Evolutionary conservation across 257 asterid genomes (phyloP), one percentile per base, ranked within the genome.

Genomic region (Euphrasia confusa): DNA sequence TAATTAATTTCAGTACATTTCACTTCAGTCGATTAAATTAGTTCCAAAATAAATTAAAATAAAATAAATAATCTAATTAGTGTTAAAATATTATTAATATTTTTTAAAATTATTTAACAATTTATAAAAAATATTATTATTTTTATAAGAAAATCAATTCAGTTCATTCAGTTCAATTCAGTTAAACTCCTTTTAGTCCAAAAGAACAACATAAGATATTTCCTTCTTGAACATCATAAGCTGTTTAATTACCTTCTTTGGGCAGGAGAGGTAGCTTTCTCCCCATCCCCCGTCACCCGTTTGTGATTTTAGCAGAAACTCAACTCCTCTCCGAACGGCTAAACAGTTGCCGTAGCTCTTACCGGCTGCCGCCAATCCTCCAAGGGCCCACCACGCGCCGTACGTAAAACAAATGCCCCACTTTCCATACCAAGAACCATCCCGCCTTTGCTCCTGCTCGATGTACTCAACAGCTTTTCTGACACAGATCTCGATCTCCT

Each of bases 331-430:
- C 10, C 83, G 75, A 15, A 89, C 67, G 10, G 87, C 70, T 18
- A 65, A 60, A 47, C 88, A 79, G 26, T 80, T 80, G 21, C 57
- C 28, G 58, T 79, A 83, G 17, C 74, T 81, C 67, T 68, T 83
- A 8, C 97, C 95, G 11, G 83, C 86, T 14, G 86, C 86, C 6
- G 78, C 72, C 5, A 89, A 74, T 18, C 93, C 96, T 71, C 83
- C 88, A 4, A 84, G 86, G 4, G 97, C 91, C 53, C 84, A 86
- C 95, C 92, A 89, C 26, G 84, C 67, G 1, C 86, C 95, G 58
- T 89, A 89, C 24, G 83, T 89, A 75, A 86, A 89, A 74, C 97
- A 89, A 56, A 86, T 81, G 4, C 92, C 97, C 94, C 90, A 89
- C 61, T 72, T 78, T 30, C 97, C 97, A 30, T 82, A 78, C 96